Base-by-base conservation (phyloP, 441 rosid species). In the Gossypium lobatum region DNA sequence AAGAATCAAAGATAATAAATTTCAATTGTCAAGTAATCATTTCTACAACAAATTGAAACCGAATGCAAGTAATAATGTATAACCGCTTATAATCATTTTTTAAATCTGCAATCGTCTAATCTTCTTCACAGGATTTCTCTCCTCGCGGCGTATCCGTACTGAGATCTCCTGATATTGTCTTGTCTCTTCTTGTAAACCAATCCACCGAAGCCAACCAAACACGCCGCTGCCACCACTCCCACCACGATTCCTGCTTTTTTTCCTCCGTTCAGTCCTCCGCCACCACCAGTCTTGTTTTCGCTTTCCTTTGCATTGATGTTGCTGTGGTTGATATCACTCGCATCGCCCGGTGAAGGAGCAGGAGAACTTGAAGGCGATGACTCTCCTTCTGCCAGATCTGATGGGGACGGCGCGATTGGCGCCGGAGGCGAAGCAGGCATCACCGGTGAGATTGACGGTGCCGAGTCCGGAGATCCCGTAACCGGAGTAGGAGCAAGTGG, bases 141-240 rank as follows among this genome's bases (percentile, higher is more conserved):
- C 70, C 78, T 75, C 11, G 83, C 74, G 5, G 72, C 72, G 23
- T 6, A n/a, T 58, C 72, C 82, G 7, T 73, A 57, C 31, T 66
- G 65, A 8, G 72, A 31, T 65, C 83, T 76, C 50, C 71, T 72
- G 14, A 70, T 37, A 55, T 81, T 84, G 14, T 34, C 69, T 9
- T 60, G 74, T 14, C 83, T 79, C 70, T 78, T 84, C 82, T 28
- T 72, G 76, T 74, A 84, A 25, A 84, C 61, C 67, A 71, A 48
- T 20, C 80, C 80, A 28, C 73, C 81, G 17, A 73, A 46, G 18
- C 70, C 78, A n/a, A 84, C 63, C 28, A 79, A 45, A 3, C 76
- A 75, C 6, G 61, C 59, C 4, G 79, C 85, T 34, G 75, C 72
- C 31, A 81, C 2, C 39, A 70, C 79, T 16, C 75, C 84, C 2